Conservation (phyloP, 2,329 filamentous ascomycete genomes). For the Fusarium goolgardi region DNA sequence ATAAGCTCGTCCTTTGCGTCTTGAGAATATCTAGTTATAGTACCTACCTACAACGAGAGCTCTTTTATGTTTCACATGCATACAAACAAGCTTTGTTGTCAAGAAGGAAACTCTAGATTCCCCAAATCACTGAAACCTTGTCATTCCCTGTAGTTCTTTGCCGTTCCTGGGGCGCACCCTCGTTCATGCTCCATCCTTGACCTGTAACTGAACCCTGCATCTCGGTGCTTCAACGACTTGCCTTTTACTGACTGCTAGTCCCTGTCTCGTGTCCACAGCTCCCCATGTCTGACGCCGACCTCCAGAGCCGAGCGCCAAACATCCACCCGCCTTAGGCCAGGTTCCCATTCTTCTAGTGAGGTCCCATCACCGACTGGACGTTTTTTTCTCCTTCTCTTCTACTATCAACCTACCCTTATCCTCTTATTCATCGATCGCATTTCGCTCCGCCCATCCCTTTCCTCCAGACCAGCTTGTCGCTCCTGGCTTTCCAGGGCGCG, state of each 20-base stretch:
- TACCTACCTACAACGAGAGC: neutral
- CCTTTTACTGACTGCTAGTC: constrained; percentile 30
- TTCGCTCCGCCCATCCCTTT: constrained; percentile 30
- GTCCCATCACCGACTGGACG: constrained; percentile 20
- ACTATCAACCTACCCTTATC: constrained; percentile 11
- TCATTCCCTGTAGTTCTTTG: constrained; percentile 17
- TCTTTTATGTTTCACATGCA: neutral
- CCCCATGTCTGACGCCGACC: constrained; percentile 36
- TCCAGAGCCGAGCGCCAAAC: constrained; percentile 40
- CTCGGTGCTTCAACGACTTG: constrained; percentile 28
- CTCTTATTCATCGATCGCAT: constrained; percentile 22
- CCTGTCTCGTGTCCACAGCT: constrained; percentile 40
- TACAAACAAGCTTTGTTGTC: constrained; percentile 15
- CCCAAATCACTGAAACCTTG: constrained; percentile 22
- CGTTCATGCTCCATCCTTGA: constrained; percentile 37
- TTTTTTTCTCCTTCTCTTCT: constrained; percentile 22
- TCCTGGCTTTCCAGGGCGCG: constrained; percentile 47
- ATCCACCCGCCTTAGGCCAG: constrained; percentile 39
- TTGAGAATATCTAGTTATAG: neutral
- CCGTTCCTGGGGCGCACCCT: constrained; percentile 23
- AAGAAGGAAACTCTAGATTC: constrained; percentile 22
- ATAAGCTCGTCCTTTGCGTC: neutral
- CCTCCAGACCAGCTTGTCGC: constrained; percentile 44
- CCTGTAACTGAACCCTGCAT: constrained; percentile 41
- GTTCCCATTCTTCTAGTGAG: constrained; percentile 27